phyloP scores from a whole-genome alignment of 1,139 yeast genomes.

The Hansenula lynferdii region DNA sequence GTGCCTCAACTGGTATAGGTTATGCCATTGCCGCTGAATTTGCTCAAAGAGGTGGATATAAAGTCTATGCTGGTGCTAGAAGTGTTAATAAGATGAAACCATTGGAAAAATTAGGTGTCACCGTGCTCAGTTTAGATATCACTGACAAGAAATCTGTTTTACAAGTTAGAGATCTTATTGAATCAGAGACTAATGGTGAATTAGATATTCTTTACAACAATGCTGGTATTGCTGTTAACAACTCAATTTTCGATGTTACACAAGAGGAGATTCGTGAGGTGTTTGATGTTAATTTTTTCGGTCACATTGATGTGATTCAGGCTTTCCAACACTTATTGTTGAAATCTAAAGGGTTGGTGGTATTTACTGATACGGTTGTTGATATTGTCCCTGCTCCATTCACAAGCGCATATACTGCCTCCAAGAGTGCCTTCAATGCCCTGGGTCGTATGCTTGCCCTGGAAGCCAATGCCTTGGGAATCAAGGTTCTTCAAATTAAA shows the following conservation, averaged over 20 bases:
- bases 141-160: conserved; percentile 41
- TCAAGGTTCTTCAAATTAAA: conserved; percentile 57
- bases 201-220: conserved; percentile 59
- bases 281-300: conserved; percentile 53
- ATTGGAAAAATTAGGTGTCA: conserved; percentile 31
- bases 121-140: conserved; percentile 44
- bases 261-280: conserved; percentile 48
- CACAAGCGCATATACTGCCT: conserved; percentile 55
- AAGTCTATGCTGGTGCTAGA: conserved; percentile 67
- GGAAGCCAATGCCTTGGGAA: conserved; percentile 67
- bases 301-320: conserved; percentile 33
- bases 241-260: conserved; percentile 59
- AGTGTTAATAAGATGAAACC: conserved; percentile 54
- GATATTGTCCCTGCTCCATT: conserved; percentile 66
- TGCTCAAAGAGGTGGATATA: conserved; percentile 52
- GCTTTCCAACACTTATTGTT: conserved; percentile 53
- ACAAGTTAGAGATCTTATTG: conserved; percentile 35
- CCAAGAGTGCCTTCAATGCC: conserved; percentile 69
- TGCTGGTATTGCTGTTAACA: conserved; percentile 59
- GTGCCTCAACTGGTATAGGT: conserved; percentile 78
- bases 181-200: conserved; percentile 33
- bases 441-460: conserved; percentile 55
- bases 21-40: conserved; percentile 56
- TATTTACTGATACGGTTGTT: conserved; percentile 67
- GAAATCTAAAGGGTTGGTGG: conserved; percentile 60